These are phyloP conservation scores for Sugiyamaella neomexicana DNA, from an alignment of 1,139 yeast genomes.

Conservation along the genomic window DNA sequence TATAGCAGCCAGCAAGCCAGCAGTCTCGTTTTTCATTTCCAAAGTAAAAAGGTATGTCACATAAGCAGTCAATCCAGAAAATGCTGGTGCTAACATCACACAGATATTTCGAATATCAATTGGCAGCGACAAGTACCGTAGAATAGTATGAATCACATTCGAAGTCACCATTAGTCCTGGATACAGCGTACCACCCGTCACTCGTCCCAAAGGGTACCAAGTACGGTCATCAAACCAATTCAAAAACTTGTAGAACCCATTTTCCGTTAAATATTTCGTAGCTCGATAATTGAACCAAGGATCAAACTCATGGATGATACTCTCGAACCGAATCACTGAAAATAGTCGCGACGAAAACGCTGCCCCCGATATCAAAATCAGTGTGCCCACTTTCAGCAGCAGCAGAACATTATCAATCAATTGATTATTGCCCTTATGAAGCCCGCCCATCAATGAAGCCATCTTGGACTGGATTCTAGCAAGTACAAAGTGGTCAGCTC, in stretches of 20 bases:
- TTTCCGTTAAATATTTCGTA: conserved; percentile 79
- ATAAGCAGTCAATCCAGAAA: conserved; percentile 88
- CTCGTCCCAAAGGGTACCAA: conserved; percentile 99
- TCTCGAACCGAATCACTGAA: conserved; percentile 65
- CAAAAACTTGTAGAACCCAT: conserved; percentile 84
- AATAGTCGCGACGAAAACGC: conserved; percentile 86
- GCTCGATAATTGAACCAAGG: conserved; percentile 99
- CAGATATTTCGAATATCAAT: conserved; percentile 93
- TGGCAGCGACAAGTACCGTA: conserved; percentile 66
- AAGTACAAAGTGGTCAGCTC: too few relatives aligned
- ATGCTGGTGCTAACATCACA: conserved; percentile 95
- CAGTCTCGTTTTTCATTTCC: conserved; percentile 87
- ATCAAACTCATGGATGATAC: conserved; percentile 97
- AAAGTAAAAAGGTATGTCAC: conserved; percentile 87
- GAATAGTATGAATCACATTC: conserved; percentile 78
- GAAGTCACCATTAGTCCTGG: conserved; percentile 99
- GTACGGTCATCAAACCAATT: conserved; percentile 99
- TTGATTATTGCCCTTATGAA: conserved; percentile 7
- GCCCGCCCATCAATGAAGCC: conserved; percentile 5
- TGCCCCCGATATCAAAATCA: conserved; percentile 78
- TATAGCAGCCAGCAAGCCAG: conserved; percentile 89
- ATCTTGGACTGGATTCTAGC: not conserved
- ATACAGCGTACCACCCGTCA: conserved; percentile 96
- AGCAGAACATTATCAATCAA: conserved; percentile 34
- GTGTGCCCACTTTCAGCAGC: conserved; percentile 62